Evolutionary conservation across 2,329 filamentous ascomycete species (phyloP), one percentile per base, ranked within the genome.

Genomic region (Dothideomycetidae sp.): DNA sequence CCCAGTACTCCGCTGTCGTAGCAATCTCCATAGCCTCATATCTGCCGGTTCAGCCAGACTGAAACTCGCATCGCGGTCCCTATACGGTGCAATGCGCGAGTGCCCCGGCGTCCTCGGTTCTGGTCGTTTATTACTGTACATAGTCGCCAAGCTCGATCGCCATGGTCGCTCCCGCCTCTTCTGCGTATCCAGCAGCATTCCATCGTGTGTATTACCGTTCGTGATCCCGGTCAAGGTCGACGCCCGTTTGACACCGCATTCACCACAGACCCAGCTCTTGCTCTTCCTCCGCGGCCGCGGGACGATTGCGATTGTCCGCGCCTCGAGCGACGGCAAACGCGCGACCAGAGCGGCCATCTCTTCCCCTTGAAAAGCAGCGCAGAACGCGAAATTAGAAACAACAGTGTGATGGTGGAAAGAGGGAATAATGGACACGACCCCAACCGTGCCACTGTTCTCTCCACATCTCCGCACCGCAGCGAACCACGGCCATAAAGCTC

Each of bases 341-440:
- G 45, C 44, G 9, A 50, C 36, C 13, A 53, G 15, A 29, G 44
- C 41, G 43, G 44, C 43, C 50, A 53, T 52, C 18, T 28, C 42
- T 39, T 14, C 7, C 7, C 21, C n/a, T n/a, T 26, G 7, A 7
- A 7, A n/a, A 26, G 7, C 21, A 26, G 21, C 21, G 7, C 21
- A 26, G 21, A 26, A 7, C 21, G 7, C 21, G 7, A 26, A n/a
- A n/a, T n/a, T n/a, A n/a, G n/a, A 26, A 7, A n/a, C 7, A 7
- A n/a, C 21, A 26, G 21, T n/a, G 21, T 7, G 21, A 26, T 7
- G 7, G 21, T 26, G 21, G 21, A 26, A n/a, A 7, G 21, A 7
- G 21, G 21, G 21, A 26, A 7, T 7, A 26, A 26, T n/a, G n/a
- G 21, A 7, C 7, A 26, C n/a, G n/a, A 26, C 21, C 21, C 21